A percentile compares a stretch with the other conserved stretches of the same genome.
Conservation (phyloP, 768 basidiomycete species). For the Trametes punicea region DNA sequence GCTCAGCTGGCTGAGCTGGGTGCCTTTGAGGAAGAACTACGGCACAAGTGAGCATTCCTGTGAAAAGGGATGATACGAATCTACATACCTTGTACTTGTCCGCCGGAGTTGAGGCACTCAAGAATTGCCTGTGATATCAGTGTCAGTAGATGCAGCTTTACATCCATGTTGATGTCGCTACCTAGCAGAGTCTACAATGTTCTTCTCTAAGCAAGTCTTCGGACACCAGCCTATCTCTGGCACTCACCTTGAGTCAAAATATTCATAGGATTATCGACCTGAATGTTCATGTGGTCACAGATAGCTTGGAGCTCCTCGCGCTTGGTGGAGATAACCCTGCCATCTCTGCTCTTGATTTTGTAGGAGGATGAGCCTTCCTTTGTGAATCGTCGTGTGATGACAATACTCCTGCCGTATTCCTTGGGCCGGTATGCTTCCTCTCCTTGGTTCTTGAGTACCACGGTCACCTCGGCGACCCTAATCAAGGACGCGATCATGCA, state of each 20-base stretch:
- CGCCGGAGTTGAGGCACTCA: slow-evolving; percentile 72
- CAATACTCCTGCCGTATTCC: slow-evolving; percentile 83
- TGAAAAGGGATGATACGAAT: neutral
- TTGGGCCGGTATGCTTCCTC: slow-evolving; percentile 83
- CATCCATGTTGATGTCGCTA: neutral
- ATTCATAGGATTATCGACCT: slow-evolving; percentile 95
- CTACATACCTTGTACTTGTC: slow-evolving; percentile 86
- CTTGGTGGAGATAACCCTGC: slow-evolving; percentile 66
- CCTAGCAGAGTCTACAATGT: slow-evolving; percentile 34
- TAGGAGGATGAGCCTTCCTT: slow-evolving; percentile 74
- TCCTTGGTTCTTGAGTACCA: slow-evolving; percentile 86
- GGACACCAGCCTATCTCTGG: neutral
- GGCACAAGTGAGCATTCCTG: neutral
- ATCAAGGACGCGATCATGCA: neutral
- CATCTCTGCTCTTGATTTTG: slow-evolving; percentile 75
- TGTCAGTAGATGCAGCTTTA: slow-evolving; percentile 25
- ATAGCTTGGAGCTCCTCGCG: slow-evolving; percentile 85
- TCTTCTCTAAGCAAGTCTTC: neutral
- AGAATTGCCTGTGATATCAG: slow-evolving; percentile 51
- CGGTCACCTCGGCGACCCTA: slow-evolving; percentile 72
- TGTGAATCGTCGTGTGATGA: slow-evolving; percentile 77
- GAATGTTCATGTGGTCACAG: slow-evolving; percentile 94
- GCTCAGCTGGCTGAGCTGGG: slow-evolving; percentile 82
- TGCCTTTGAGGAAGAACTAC: slow-evolving; percentile 93
- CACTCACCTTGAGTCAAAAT: slow-evolving; percentile 77